Percentiles rank a stretch among this genome's conserved stretches.
These are phyloP conservation scores for Tuber brumale DNA, from an alignment of 495 filamentous ascomycete species.

Conservation along the genomic window DNA sequence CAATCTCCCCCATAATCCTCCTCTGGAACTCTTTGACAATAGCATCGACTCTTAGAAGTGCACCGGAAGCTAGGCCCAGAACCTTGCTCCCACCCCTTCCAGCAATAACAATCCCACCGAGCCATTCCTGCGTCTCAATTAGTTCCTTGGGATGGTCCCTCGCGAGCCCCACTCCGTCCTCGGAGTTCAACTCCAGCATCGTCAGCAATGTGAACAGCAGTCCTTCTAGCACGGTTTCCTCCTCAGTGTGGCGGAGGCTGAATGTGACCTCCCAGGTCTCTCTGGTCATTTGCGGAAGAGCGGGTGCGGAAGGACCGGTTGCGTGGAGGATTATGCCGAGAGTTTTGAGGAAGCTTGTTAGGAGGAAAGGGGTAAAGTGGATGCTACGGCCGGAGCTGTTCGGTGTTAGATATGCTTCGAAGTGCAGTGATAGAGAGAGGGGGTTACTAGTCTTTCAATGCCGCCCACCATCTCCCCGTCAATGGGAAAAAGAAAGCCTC, in stretches of 20 bases:
- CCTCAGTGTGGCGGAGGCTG: slow-evolving; percentile 46
- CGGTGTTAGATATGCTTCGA: slow-evolving; percentile 13
- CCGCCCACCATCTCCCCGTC: slow-evolving; percentile 54
- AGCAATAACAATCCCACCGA: slow-evolving; percentile 61
- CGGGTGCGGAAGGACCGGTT: slow-evolving; percentile 55
- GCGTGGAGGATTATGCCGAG: slow-evolving; percentile 61
- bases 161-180: slow-evolving; percentile 49
- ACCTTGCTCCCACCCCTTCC: slow-evolving; percentile 55
- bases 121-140: slow-evolving; percentile 61
- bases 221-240: slow-evolving; percentile 61
- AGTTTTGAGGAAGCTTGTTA: slow-evolving; percentile 59
- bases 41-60: slow-evolving; percentile 70
- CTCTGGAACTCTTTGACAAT: slow-evolving; percentile 67
- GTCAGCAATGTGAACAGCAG: slow-evolving; percentile 72
- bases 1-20: slow-evolving; percentile 32
- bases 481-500: slow-evolving; percentile 78
- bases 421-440: not conserved
- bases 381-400: slow-evolving; percentile 46
- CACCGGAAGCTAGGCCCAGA: slow-evolving; percentile 68
- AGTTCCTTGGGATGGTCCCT: slow-evolving; percentile 53
- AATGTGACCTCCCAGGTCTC: slow-evolving; percentile 66
- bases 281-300: slow-evolving; percentile 60
- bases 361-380: slow-evolving; percentile 55
- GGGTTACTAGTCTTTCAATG: slow-evolving; percentile 44
- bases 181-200: slow-evolving; percentile 71